phyloP scores from a whole-genome alignment of 78 protist species.

The Dictyostelium citrinum region DNA sequence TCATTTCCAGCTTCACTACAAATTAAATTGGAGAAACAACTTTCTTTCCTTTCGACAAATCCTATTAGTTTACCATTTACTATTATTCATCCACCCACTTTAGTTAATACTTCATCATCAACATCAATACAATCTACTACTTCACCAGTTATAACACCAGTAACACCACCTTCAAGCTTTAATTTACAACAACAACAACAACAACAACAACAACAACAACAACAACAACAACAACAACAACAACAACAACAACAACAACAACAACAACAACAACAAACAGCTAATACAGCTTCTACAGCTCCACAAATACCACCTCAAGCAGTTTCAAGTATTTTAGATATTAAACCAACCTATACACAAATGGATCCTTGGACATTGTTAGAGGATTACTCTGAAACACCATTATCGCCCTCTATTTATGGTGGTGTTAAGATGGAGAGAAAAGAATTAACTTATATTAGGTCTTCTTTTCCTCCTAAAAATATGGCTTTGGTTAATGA shows the following conservation, averaged over 20 bases:
- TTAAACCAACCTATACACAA: conserved; percentile 35
- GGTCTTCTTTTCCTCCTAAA: conserved; percentile 50
- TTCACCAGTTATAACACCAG: neutral
- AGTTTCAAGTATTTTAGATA: conserved; percentile 23
- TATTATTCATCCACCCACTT: conserved; percentile 39
- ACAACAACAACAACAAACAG: neutral
- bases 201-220: neutral
- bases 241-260: neutral
- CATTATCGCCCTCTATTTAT: conserved; percentile 37
- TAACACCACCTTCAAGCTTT: neutral
- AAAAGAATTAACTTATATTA: conserved; percentile 52
- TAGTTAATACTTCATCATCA: neutral
- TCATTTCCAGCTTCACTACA: neutral
- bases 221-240: neutral
- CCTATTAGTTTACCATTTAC: neutral
- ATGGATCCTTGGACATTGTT: conserved; percentile 68
- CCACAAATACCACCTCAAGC: neutral
- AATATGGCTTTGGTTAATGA: neutral
- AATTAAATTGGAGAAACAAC: conserved; percentile 24
- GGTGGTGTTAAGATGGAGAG: conserved; percentile 70
- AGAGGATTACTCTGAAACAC: conserved; percentile 67
- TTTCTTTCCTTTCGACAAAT: conserved; percentile 33
- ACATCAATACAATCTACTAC: neutral
- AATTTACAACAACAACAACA: neutral
- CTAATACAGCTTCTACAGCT: neutral